Evolutionary conservation across 2,329 filamentous ascomycete species (phyloP).

Genomic region (Hymenoscyphus repandus): DNA sequence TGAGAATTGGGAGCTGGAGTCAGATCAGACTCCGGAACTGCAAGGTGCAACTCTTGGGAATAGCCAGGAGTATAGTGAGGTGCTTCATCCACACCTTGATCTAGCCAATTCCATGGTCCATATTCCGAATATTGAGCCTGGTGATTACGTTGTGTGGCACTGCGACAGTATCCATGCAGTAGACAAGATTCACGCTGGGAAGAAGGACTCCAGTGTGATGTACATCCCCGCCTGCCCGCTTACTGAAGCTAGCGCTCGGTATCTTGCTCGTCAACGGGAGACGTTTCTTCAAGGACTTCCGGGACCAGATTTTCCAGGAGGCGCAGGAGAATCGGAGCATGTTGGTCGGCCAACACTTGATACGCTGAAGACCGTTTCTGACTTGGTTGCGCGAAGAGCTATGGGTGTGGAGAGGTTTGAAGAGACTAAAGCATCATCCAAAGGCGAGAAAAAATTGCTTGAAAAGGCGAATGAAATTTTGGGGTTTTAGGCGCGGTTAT

Average conservation of each 20-base stretch:
- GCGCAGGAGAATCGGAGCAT: constrained; percentile 58
- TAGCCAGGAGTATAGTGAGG: constrained; percentile 56
- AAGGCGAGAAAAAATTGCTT: constrained; percentile 3
- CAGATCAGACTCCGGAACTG: constrained; percentile 42
- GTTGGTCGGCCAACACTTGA: constrained; percentile 36
- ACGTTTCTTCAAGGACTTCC: constrained; percentile 65
- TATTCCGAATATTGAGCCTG: constrained; percentile 56
- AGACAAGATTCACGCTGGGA: constrained; percentile 69
- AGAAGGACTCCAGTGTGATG: constrained; percentile 71
- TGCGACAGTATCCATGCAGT: constrained; percentile 60
- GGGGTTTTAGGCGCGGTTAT: neutral
- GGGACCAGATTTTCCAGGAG: constrained; percentile 67
- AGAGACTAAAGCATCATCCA: neutral
- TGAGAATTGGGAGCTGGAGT: constrained; percentile 56
- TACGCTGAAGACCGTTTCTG: constrained; percentile 36
- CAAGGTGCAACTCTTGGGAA: constrained; percentile 64
- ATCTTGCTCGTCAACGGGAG: constrained; percentile 65
- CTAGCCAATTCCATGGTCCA: constrained; percentile 59
- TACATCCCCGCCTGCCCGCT: constrained; percentile 86
- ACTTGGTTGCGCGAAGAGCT: constrained; percentile 46
- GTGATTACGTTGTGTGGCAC: constrained; percentile 65
- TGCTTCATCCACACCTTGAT: constrained; percentile 59
- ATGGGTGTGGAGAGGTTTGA: constrained; percentile 46
- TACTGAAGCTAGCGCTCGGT: constrained; percentile 68
- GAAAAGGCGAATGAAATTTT: constrained; percentile 5